A percentile compares a stretch with the other conserved stretches of the same genome.
Conservation (phyloP, 2,329 filamentous ascomycete genomes). For the Tricladium varicosporioides region DNA sequence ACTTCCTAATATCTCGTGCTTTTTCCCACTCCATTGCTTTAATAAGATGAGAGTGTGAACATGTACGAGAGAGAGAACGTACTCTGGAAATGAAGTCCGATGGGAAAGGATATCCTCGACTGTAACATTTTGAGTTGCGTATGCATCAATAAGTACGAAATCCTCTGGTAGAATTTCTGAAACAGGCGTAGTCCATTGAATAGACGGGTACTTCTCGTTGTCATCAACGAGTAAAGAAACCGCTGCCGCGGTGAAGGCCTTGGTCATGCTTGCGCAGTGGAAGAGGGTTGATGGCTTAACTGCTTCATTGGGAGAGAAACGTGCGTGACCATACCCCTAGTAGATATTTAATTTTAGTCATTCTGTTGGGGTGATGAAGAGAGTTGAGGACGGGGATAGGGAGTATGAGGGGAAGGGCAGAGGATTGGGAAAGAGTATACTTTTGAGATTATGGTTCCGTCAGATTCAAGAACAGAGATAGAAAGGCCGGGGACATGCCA, state of each 20-base stretch:
- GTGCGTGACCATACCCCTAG: not conserved
- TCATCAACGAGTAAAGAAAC: slow-evolving; percentile 48
- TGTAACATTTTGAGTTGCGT: slow-evolving; percentile 47
- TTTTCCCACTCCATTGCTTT: no score
- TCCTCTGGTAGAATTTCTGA: slow-evolving; percentile 48
- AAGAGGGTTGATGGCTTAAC: slow-evolving; percentile 49
- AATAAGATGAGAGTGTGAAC: no score
- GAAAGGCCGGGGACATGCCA: no score
- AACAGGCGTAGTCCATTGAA: slow-evolving; percentile 45
- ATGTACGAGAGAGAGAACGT: not conserved
- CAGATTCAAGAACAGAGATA: no score
- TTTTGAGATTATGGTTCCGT: no score
- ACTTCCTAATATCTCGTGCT: no score
- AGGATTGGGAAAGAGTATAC: no score
- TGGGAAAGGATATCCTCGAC: slow-evolving; percentile 53
- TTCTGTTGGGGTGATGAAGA: no score
- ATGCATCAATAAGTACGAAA: slow-evolving; percentile 47
- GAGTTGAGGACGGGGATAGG: no score
- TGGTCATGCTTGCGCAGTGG: slow-evolving; percentile 53
- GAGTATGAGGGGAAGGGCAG: no score
- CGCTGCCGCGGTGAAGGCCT: slow-evolving; percentile 49
- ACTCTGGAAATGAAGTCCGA: slow-evolving; percentile 45
- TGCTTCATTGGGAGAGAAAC: slow-evolving; percentile 32
- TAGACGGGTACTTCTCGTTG: slow-evolving; percentile 31
- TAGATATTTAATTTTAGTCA: no score